Conservation (phyloP, 257 asterid genomes). For the Eustoma russellianum region DNA sequence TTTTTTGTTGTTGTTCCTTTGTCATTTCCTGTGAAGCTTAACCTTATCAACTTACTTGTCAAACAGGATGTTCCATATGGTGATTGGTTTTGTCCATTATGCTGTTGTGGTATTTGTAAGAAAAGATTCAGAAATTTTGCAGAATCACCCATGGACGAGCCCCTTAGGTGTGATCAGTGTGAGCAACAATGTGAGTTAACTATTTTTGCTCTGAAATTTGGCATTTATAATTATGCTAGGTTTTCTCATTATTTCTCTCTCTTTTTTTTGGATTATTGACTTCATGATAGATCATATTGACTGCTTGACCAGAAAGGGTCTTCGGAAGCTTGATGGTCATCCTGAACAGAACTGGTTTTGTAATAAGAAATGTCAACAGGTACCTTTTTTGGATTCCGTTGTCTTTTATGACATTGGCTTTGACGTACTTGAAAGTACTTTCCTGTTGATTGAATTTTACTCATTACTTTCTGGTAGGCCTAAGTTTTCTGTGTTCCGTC, state of each 20-base stretch:
- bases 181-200: constrained; percentile 57
- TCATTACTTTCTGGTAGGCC: too few relatives aligned
- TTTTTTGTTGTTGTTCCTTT: not conserved
- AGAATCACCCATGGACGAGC: constrained; percentile 18
- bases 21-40: constrained; percentile 4
- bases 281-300: constrained; percentile 52
- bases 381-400: constrained; percentile 17
- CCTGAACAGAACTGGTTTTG: constrained; percentile 63
- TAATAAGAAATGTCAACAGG: constrained; percentile 58
- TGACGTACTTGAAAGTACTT: too few relatives aligned
- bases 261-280: constrained; percentile 10
- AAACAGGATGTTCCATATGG: constrained; percentile 78
- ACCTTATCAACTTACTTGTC: constrained; percentile 6
- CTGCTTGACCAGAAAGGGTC: constrained; percentile 45
- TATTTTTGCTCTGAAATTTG: constrained; percentile 7
- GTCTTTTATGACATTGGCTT: too few relatives aligned
- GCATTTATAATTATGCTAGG: not conserved
- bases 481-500: too few relatives aligned
- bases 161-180: constrained; percentile 59
- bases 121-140: constrained; percentile 18
- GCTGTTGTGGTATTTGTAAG: constrained; percentile 79
- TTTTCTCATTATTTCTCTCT: not conserved
- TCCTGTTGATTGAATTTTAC: too few relatives aligned
- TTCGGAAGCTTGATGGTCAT: constrained; percentile 14
- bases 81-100: constrained; percentile 94